Percentiles rank a stretch among this genome's conserved stretches.
Evolutionary conservation across 768 basidiomycete genomes (phyloP).

Genomic region (Cystofilobasidium bisporidii): DNA sequence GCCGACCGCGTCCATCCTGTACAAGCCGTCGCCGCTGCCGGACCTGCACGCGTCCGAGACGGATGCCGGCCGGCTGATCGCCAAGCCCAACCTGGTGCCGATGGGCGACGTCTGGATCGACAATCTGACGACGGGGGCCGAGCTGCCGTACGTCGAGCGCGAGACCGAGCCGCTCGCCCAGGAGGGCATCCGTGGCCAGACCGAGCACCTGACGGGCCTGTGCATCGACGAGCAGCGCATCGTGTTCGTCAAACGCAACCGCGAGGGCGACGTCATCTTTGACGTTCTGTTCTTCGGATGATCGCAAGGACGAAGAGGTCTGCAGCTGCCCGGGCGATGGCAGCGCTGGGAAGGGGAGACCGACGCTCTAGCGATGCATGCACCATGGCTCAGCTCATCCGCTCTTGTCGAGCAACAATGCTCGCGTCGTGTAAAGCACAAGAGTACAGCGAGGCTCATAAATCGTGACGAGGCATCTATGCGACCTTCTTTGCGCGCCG

Average conservation of each 20-base stretch:
- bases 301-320: background rate
- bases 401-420: no score
- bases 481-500: slow-evolving; percentile 32
- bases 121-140: slow-evolving; percentile 43
- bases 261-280: background rate
- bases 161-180: background rate
- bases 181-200: background rate
- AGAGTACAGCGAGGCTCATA: background rate
- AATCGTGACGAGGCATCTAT: background rate
- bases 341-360: no score
- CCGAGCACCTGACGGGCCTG: background rate
- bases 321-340: no score
- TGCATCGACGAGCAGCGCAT: slow-evolving; percentile 9
- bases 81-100: slow-evolving; percentile 85
- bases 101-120: slow-evolving; percentile 81
- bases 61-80: slow-evolving; percentile 54
- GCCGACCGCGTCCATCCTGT: background rate
- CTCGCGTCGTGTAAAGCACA: no score
- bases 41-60: background rate
- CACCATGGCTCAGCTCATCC: no score
- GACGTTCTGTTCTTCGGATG: background rate
- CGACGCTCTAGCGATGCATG: no score
- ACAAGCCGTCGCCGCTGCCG: background rate
- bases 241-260: background rate
- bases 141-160: slow-evolving; percentile 7